Conservation (phyloP, 1,284 basidiomycete species). For the Cutaneotrichosporon cutaneum region DNA sequence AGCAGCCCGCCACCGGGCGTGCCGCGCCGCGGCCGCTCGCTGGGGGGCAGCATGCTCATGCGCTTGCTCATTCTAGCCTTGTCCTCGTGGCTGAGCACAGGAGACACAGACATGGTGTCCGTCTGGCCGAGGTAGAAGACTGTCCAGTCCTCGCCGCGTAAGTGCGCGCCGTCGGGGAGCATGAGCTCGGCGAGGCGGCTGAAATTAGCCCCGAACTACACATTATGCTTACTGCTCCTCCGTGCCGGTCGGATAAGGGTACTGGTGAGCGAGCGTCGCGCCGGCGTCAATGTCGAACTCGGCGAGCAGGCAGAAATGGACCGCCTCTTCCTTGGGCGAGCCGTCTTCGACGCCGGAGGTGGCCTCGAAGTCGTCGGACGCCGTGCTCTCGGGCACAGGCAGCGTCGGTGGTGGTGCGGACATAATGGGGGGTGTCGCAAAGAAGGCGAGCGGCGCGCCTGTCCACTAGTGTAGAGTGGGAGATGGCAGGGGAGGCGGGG, state of each 20-base stretch:
- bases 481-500: too few relatives aligned
- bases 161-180: slow-evolving; percentile 96
- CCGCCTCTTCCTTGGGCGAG: slow-evolving; percentile 60
- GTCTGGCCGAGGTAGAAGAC: slow-evolving; percentile 97
- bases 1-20: slow-evolving; percentile 61
- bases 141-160: slow-evolving; percentile 94
- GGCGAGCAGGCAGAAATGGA: slow-evolving; percentile 86
- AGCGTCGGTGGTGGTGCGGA: slow-evolving; percentile 10
- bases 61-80: slow-evolving; percentile 22
- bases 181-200: slow-evolving; percentile 94
- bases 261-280: slow-evolving; percentile 86
- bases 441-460: not conserved
- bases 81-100: slow-evolving; percentile 62
- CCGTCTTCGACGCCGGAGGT: slow-evolving; percentile 10
- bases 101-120: slow-evolving; percentile 76
- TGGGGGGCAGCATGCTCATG: slow-evolving; percentile 27
- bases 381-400: not conserved
- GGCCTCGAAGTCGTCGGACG: slow-evolving; percentile 25
- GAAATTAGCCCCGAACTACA: not conserved
- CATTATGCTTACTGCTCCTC: slow-evolving; percentile 75
- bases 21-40: slow-evolving; percentile 36
- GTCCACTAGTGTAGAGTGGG: too few relatives aligned
- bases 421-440: not conserved
- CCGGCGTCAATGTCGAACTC: slow-evolving; percentile 95
- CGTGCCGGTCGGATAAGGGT: slow-evolving; percentile 84